Evolutionary conservation across 305 asterid species (phyloP).

Genomic region (Fraxinus paxiana): DNA sequence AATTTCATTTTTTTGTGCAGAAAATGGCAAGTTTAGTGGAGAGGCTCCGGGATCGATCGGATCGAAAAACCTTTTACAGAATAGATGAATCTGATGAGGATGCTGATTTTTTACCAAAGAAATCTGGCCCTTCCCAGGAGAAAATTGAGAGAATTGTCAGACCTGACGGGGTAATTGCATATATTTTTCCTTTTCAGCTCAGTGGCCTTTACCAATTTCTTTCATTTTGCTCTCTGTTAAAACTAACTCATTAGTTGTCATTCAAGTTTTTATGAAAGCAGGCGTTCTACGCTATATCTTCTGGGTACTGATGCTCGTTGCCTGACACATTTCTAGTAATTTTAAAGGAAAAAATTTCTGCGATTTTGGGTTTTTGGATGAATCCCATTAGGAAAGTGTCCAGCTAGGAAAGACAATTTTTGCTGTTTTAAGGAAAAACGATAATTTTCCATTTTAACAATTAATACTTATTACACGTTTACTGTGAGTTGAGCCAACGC

Average conservation of each 20-base stretch:
- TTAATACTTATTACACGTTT: not conserved
- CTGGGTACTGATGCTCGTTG: not conserved
- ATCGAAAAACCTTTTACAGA: slow-evolving; percentile 66
- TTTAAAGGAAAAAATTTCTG: not conserved
- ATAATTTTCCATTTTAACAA: not conserved
- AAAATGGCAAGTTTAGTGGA: slow-evolving; percentile 84
- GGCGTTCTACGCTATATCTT: not conserved
- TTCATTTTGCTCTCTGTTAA: not conserved
- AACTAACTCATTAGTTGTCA: not conserved
- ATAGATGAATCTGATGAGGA: slow-evolving; percentile 90
- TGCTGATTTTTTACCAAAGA: slow-evolving; percentile 44
- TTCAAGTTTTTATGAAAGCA: not conserved
- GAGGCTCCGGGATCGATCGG: slow-evolving; percentile 87
- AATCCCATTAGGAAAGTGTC: not conserved
- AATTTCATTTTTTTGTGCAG: slow-evolving; percentile 11
- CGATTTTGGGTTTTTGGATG: not conserved
- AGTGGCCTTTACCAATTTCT: not conserved
- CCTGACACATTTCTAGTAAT: not conserved
- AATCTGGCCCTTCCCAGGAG: slow-evolving; percentile 46
- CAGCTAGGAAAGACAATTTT: not conserved
- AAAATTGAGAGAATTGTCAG: slow-evolving; percentile 54
- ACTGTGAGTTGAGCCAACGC: not conserved
- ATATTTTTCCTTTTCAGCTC: not conserved
- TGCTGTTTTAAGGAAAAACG: not conserved
- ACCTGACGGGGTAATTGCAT: slow-evolving; percentile 58